Evolutionary conservation across 2,329 filamentous ascomycete genomes (phyloP).

Genomic region (Epicoccum nigrum): DNA sequence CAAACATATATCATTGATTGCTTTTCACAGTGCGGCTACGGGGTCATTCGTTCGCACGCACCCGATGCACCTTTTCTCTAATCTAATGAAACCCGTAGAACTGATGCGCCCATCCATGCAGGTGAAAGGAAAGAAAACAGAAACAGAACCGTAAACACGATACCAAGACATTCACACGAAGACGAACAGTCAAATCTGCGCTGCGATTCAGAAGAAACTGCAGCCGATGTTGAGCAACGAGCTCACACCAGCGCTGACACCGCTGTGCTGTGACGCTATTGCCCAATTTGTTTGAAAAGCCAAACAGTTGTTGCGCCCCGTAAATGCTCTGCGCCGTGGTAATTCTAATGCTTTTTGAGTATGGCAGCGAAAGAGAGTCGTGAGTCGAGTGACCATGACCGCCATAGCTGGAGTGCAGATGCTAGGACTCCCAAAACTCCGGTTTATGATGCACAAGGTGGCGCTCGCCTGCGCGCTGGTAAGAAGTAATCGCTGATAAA

Average conservation of each 20-base stretch:
- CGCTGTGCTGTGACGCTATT: constrained; percentile 20
- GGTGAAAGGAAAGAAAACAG: constrained; percentile 4
- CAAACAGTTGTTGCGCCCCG: constrained; percentile 35
- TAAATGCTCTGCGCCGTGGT: constrained; percentile 41
- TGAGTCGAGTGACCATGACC: constrained; percentile 25
- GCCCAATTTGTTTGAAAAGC: constrained; percentile 17
- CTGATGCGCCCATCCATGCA: constrained; percentile 15
- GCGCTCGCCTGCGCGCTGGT: constrained; percentile 24
- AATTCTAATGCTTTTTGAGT: constrained; percentile 44
- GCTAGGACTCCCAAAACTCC: constrained; percentile 34
- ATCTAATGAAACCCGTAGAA: constrained; percentile 9
- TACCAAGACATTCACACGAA: constrained; percentile 19
- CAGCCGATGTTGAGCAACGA: constrained; percentile 27
- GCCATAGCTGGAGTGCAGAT: constrained; percentile 21
- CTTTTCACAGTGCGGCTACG: constrained; percentile 18
- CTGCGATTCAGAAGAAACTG: constrained; percentile 16
- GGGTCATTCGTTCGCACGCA: constrained; percentile 3
- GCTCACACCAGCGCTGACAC: constrained; percentile 15
- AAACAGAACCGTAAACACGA: constrained; percentile 2
- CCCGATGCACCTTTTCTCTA: constrained; percentile 19
- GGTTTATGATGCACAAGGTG: constrained; percentile 35
- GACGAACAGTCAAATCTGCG: constrained; percentile 33
- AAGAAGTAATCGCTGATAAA: constrained; percentile 19
- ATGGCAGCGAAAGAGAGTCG: constrained; percentile 29
- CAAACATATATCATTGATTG: constrained; percentile 23